Percentiles rank a stretch among this genome's conserved stretches.
These are phyloP conservation scores for Citrullus mucosospermus DNA, from an alignment of 306 rosid genomes.

Conservation along the genomic window DNA sequence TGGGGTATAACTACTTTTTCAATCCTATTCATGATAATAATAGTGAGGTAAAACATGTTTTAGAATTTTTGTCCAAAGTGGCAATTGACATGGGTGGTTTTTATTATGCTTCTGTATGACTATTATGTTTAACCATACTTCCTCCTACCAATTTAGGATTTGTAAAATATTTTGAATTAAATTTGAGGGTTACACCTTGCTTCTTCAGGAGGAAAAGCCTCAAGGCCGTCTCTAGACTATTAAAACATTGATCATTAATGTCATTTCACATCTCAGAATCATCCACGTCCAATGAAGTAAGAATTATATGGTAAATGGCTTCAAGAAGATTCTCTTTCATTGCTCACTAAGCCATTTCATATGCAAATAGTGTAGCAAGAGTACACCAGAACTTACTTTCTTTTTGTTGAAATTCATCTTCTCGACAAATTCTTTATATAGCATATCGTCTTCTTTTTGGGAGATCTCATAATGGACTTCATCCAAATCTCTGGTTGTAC, in stretches of 20 bases:
- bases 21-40: too few relatives aligned
- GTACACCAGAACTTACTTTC: conserved; percentile 50
- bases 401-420: conserved; percentile 77
- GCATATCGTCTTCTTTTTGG: conserved; percentile 77
- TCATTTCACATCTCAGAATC: neutral
- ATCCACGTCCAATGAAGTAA: neutral
- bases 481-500: conserved; percentile 73
- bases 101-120: too few relatives aligned
- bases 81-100: too few relatives aligned
- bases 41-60: too few relatives aligned
- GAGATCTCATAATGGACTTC: conserved; percentile 94
- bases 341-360: neutral
- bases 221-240: neutral
- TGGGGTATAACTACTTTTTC: too few relatives aligned
- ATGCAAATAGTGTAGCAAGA: neutral
- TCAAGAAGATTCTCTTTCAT: neutral
- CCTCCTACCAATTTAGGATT: too few relatives aligned
- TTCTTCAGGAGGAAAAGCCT: too few relatives aligned
- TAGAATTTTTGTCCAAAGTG: too few relatives aligned
- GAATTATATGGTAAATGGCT: neutral
- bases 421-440: conserved; percentile 68
- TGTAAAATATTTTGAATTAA: too few relatives aligned
- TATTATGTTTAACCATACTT: too few relatives aligned
- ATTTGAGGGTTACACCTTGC: too few relatives aligned
- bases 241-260: neutral